Percentiles rank a stretch among this genome's conserved stretches.
These are phyloP conservation scores for Quercus lobata DNA, from an alignment of 331 rosid species.

Conservation along the genomic window DNA sequence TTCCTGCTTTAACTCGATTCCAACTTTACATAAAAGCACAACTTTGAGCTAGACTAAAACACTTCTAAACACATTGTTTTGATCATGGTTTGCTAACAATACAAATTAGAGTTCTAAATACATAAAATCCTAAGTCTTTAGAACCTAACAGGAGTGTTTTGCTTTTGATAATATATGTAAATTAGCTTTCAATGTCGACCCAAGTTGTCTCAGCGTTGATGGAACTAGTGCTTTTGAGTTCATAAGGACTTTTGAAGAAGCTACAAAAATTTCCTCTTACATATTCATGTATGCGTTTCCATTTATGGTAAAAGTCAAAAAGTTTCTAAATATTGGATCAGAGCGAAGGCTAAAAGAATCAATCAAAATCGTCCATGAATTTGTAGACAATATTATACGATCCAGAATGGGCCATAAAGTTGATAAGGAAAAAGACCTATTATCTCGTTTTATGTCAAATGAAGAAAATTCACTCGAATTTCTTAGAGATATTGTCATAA, in stretches of 20 bases:
- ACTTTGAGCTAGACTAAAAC: too few species aligned
- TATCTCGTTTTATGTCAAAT: too few species aligned
- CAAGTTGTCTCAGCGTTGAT: constrained; percentile 48
- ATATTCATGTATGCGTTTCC: constrained; percentile 36
- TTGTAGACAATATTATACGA: constrained; percentile 50
- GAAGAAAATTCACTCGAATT: too few species aligned
- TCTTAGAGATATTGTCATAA: constrained; percentile 38
- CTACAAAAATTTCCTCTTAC: constrained; percentile 44
- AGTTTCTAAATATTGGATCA: constrained; percentile 47
- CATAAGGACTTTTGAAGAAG: constrained; percentile 67
- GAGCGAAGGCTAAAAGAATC: constrained; percentile 42
- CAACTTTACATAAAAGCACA: too few species aligned
- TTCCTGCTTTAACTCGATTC: too few species aligned
- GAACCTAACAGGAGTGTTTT: constrained; percentile 28
- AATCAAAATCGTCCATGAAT: constrained; percentile 46
- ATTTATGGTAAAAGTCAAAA: constrained; percentile 18
- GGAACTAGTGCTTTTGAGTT: constrained; percentile 32
- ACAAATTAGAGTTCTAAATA: too few species aligned
- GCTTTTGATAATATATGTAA: constrained; percentile 69
- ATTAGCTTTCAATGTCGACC: constrained; percentile 59
- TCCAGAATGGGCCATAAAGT: constrained; percentile 30
- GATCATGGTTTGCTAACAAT: too few species aligned
- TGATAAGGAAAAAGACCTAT: constrained; percentile 12
- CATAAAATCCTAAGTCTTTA: too few species aligned
- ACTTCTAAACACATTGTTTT: too few species aligned